Evolutionary conservation across 345 rosid genomes (phyloP).

Genomic region (Syzygium oleosum): DNA sequence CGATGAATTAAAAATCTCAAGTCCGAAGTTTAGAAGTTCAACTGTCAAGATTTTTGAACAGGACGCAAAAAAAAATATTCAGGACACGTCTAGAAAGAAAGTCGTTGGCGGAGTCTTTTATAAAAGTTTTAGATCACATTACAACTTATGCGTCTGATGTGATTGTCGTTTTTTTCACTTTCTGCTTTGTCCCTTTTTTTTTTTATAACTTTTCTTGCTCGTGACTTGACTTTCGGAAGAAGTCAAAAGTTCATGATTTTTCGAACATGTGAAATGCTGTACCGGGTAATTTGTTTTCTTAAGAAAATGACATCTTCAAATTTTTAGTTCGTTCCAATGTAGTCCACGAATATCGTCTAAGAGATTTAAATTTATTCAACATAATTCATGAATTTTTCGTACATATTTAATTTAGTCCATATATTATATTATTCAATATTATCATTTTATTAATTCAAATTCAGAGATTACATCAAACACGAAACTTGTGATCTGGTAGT

Average conservation of each 20-base stretch:
- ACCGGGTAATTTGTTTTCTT: not conserved
- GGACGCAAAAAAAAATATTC: not conserved
- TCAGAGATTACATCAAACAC: no score
- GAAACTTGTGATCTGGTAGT: no score
- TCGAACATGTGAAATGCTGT: not conserved
- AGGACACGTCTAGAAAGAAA: not conserved
- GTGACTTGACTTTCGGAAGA: not conserved
- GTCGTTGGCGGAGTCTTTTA: not conserved
- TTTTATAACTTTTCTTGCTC: not conserved
- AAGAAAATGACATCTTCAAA: no score
- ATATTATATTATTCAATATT: no score
- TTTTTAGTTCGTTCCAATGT: no score
- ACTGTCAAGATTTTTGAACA: not conserved
- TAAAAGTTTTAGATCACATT: not conserved
- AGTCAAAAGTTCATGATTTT: not conserved
- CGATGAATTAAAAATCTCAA: not conserved
- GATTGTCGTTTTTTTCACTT: not conserved
- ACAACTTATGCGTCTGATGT: not conserved
- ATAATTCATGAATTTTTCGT: no score
- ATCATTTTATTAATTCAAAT: no score
- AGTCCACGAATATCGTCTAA: no score
- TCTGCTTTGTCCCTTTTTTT: not conserved
- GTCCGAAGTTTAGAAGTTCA: not conserved
- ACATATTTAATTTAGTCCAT: no score
- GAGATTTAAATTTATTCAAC: no score